These are phyloP conservation scores for Artemisia tridentata DNA, from an alignment of 129 eudicot genomes.

Conservation along the genomic window DNA sequence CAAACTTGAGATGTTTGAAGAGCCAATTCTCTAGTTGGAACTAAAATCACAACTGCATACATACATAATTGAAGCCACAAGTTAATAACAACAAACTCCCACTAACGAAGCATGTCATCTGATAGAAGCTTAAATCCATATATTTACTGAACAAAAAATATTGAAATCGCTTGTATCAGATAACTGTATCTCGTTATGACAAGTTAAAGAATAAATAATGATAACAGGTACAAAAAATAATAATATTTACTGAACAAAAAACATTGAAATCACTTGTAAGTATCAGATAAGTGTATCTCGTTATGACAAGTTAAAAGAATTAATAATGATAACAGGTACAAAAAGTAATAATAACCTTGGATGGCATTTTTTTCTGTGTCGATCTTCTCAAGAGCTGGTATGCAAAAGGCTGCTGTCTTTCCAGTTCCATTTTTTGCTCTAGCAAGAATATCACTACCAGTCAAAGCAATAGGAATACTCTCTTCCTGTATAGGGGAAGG, in stretches of 20 bases:
- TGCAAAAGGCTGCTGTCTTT: slow-evolving; percentile 71
- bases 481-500: slow-evolving; percentile 76
- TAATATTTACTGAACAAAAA: not conserved
- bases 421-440: slow-evolving; percentile 67
- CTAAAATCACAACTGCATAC: slow-evolving; percentile 59
- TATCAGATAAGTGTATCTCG: not conserved
- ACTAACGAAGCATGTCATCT: not conserved
- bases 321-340: not conserved
- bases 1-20: slow-evolving; percentile 82
- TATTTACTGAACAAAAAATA: slow-evolving; percentile 7
- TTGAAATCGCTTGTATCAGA: not conserved
- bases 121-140: not conserved
- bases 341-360: slow-evolving; percentile 39
- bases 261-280: not conserved
- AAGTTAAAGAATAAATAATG: not conserved
- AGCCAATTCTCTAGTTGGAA: slow-evolving; percentile 70
- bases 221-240: too few species aligned
- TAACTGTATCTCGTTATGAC: not conserved
- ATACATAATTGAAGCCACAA: slow-evolving; percentile 11
- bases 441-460: slow-evolving; percentile 70
- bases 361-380: slow-evolving; percentile 59
- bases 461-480: slow-evolving; percentile 66
- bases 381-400: slow-evolving; percentile 75
- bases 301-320: not conserved
- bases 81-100: slow-evolving; percentile 10